Percentiles rank a stretch among this genome's conserved stretches.
Evolutionary conservation across 768 basidiomycete species (phyloP).

Genomic region (Strobilomyces echinocephalus): DNA sequence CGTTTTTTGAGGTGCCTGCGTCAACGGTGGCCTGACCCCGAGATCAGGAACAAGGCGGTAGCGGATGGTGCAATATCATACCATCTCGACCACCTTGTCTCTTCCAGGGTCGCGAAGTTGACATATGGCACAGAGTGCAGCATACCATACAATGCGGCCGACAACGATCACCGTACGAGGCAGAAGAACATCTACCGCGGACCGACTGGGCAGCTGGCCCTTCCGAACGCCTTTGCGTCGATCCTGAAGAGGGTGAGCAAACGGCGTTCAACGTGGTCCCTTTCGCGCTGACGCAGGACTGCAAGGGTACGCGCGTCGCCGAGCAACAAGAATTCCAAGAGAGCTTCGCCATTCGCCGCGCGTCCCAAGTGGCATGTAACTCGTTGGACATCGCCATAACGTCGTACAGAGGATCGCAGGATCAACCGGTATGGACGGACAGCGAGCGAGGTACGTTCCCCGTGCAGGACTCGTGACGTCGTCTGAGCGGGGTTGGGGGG

Average conservation of each 20-base stretch:
- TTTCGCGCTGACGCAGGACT: neutral
- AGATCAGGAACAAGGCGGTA: constrained; percentile 43
- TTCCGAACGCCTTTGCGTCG: constrained; percentile 39
- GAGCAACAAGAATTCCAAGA: constrained; percentile 44
- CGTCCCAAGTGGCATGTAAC: constrained; percentile 20
- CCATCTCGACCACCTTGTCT: constrained; percentile 45
- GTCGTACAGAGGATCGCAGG: constrained; percentile 29
- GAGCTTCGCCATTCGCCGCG: constrained; percentile 30
- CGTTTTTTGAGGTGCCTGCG: constrained; percentile 17
- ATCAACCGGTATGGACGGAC: constrained; percentile 33
- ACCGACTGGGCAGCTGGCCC: constrained; percentile 35
- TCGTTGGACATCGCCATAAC: constrained; percentile 22
- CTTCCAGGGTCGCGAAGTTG: constrained; percentile 42
- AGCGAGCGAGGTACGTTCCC: constrained; percentile 26
- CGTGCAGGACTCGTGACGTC: too few relatives aligned
- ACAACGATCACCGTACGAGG: constrained; percentile 41
- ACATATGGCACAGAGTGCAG: constrained; percentile 45
- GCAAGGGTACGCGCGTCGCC: constrained; percentile 41
- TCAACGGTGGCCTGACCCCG: constrained; percentile 7
- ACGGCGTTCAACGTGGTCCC: too few relatives aligned
- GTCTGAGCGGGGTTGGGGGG: neutral
- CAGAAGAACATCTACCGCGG: constrained; percentile 28
- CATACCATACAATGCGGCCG: constrained; percentile 30
- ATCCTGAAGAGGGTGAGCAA: constrained; percentile 40
- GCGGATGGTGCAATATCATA: constrained; percentile 46